Evolutionary conservation across 148 eudicot species (phyloP).

Genomic region (Amaranthus palmeri): DNA sequence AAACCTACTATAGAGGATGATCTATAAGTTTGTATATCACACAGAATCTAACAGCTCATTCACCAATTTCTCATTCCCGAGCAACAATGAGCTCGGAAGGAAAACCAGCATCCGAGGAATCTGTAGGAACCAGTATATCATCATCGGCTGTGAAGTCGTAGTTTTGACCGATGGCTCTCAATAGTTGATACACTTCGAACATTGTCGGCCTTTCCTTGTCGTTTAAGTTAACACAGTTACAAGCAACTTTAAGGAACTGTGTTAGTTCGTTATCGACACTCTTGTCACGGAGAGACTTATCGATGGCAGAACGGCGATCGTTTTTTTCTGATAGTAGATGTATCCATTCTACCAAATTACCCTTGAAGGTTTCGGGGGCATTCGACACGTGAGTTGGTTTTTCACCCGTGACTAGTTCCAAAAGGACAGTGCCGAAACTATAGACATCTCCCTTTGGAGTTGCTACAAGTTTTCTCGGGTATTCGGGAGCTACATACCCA

Average conservation of each 20-base stretch:
- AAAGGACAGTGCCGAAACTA: conserved; percentile 43
- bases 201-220: conserved; percentile 47
- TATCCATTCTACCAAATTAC: conserved; percentile 49
- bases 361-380: conserved; percentile 41
- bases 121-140: conserved; percentile 35
- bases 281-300: conserved; percentile 24
- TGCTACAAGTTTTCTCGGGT: conserved; percentile 40
- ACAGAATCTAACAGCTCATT: neutral
- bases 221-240: conserved; percentile 33
- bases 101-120: conserved; percentile 30
- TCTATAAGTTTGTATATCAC: neutral
- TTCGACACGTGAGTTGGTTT: conserved; percentile 35
- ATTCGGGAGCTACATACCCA: conserved; percentile 52
- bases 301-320: conserved; percentile 30
- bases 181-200: conserved; percentile 49
- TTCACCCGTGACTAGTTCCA: conserved; percentile 44
- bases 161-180: conserved; percentile 40
- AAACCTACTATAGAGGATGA: conserved; percentile 1
- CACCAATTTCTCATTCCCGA: conserved; percentile 20
- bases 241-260: conserved; percentile 38
- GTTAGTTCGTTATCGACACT: conserved; percentile 39
- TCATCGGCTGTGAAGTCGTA: conserved; percentile 44
- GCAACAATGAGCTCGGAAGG: conserved; percentile 47
- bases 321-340: conserved; percentile 18
- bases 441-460: conserved; percentile 51